A percentile compares a stretch with the other conserved stretches of the same genome.
Evolutionary conservation across 83 land plant genomes (phyloP).

Genomic region (Picea abies): DNA sequence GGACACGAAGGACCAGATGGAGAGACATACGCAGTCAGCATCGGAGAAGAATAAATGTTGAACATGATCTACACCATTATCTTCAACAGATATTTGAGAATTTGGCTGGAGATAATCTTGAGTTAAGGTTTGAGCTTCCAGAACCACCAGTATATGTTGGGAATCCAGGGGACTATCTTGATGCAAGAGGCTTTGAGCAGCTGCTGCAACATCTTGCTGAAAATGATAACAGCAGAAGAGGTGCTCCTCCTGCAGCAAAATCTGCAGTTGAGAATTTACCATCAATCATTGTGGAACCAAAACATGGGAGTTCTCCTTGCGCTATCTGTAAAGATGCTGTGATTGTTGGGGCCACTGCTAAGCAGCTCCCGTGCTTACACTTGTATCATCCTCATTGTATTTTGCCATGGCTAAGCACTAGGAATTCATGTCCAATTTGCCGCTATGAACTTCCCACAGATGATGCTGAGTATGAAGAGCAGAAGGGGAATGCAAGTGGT

Average conservation of each 20-base stretch:
- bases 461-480: constrained; percentile 62
- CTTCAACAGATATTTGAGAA: constrained; percentile 30
- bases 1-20: constrained; percentile 19
- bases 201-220: constrained; percentile 56
- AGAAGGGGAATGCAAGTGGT: constrained; percentile 25
- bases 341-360: constrained; percentile 33
- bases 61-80: constrained; percentile 15
- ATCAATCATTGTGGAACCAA: constrained; percentile 19
- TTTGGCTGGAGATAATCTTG: constrained; percentile 22
- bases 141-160: constrained; percentile 29
- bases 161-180: constrained; percentile 43
- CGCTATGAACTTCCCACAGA: constrained; percentile 66
- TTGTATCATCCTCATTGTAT: constrained; percentile 62
- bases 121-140: constrained; percentile 20
- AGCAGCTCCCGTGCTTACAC: constrained; percentile 58
- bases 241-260: constrained; percentile 67
- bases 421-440: constrained; percentile 69
- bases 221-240: constrained; percentile 37
- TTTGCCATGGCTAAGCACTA: constrained; percentile 48
- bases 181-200: constrained; percentile 51
- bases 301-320: constrained; percentile 28
- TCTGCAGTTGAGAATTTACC: constrained; percentile 31
- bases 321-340: constrained; percentile 56
- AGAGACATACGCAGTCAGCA: not conserved
- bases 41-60: not conserved